These are phyloP conservation scores for Trichoderma oligosporum DNA, from an alignment of 2,329 filamentous ascomycete species.

Conservation along the genomic window DNA sequence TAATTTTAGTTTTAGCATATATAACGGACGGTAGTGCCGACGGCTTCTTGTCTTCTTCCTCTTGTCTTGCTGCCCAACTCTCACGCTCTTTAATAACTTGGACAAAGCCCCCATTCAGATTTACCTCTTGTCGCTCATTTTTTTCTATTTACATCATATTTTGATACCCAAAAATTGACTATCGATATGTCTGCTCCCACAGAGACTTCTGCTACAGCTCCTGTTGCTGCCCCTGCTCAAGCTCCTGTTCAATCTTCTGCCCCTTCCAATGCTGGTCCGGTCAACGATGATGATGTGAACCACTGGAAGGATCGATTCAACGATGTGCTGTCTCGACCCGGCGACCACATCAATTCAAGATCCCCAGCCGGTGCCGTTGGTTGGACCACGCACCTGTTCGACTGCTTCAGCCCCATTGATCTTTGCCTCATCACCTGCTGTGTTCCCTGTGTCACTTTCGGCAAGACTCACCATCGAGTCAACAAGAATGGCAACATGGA, in stretches of 20 bases:
- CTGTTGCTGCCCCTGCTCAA: background rate
- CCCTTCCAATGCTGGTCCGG: conserved; percentile 28
- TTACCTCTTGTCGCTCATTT: conserved; percentile 12
- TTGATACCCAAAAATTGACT: conserved; percentile 7
- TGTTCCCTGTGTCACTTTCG: conserved; percentile 47
- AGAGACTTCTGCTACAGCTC: background rate
- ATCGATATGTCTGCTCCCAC: conserved; percentile 13
- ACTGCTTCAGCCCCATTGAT: conserved; percentile 43
- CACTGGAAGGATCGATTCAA: conserved; percentile 45
- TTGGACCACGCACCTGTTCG: conserved; percentile 42
- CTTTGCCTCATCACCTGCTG: conserved; percentile 45
- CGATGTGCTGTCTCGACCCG: conserved; percentile 40
- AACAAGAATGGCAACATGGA: conserved; percentile 38
- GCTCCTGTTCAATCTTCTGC: conserved; percentile 14
- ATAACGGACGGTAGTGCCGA: background rate
- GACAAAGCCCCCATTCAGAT: background rate
- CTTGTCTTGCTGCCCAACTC: background rate
- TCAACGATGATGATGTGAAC: conserved; percentile 42
- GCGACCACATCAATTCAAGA: conserved; percentile 42
- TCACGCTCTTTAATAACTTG: conserved; percentile 1
- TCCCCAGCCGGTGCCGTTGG: conserved; percentile 37
- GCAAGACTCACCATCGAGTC: conserved; percentile 46
- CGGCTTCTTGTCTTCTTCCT: background rate
- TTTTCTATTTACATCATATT: background rate
- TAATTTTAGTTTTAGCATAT: background rate